Percentiles rank a stretch among this genome's conserved stretches.
Conservation (phyloP, 345 rosid species). For the Brassica juncea region DNA sequence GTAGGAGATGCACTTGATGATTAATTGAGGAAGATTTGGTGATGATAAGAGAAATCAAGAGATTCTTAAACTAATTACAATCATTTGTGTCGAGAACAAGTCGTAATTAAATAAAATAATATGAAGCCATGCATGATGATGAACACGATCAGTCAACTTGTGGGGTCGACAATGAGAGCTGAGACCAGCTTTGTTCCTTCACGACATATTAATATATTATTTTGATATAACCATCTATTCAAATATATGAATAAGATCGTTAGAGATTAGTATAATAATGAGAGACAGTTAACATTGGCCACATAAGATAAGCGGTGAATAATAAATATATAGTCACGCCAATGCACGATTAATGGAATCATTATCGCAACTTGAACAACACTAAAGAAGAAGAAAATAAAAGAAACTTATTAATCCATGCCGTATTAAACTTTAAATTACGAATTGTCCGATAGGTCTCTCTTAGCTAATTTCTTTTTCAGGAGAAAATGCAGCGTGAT, state of each 20-base stretch:
- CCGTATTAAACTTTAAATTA: constrained; percentile 29
- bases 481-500: constrained; percentile 29
- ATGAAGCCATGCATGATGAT: constrained; percentile 42
- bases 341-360: constrained; percentile 35
- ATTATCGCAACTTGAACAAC: constrained; percentile 3
- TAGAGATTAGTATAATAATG: constrained; percentile 24
- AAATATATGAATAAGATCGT: constrained; percentile 14
- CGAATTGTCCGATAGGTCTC: constrained; percentile 14
- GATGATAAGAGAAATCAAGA: constrained; percentile 38
- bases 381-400: background rate
- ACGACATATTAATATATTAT: constrained; percentile 15
- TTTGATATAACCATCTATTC: background rate
- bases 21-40: constrained; percentile 32
- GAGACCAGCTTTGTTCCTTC: constrained; percentile 31
- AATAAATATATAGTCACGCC: constrained; percentile 26
- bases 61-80: constrained; percentile 35
- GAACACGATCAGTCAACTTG: constrained; percentile 41
- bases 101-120: constrained; percentile 22
- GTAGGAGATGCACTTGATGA: constrained; percentile 21
- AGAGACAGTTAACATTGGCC: constrained; percentile 37
- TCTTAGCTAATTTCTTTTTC: constrained; percentile 8
- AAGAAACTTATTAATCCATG: constrained; percentile 16
- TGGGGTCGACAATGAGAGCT: constrained; percentile 37
- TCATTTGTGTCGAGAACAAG: constrained; percentile 35
- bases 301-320: constrained; percentile 34